A percentile compares a stretch with the other conserved stretches of the same genome.
Conservation (phyloP, 2,329 filamentous ascomycete genomes). For the Cordyceps cateniannulata region DNA sequence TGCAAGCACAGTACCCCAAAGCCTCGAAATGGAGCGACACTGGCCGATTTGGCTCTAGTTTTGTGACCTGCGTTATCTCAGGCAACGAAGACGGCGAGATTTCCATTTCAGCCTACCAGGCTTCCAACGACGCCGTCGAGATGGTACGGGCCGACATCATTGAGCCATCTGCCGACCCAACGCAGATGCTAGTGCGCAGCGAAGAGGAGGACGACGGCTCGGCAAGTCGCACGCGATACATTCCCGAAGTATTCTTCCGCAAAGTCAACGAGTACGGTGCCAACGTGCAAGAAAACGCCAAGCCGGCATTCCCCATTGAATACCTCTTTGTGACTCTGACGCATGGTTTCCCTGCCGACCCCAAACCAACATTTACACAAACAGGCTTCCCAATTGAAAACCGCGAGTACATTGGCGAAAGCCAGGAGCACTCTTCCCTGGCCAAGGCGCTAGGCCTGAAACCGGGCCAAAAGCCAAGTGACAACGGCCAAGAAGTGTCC, state of each 20-base stretch:
- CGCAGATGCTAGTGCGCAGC: conserved; percentile 87
- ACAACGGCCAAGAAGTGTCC: conserved; percentile 64
- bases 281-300: conserved; percentile 95
- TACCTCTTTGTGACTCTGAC: conserved; percentile 94
- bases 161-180: conserved; percentile 88
- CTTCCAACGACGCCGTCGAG: conserved; percentile 90
- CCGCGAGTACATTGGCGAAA: conserved; percentile 76
- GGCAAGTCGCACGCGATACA: conserved; percentile 70
- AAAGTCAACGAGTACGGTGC: conserved; percentile 93
- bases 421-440: conserved; percentile 68
- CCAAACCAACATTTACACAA: conserved; percentile 69
- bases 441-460: conserved; percentile 61
- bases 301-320: conserved; percentile 92
- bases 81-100: conserved; percentile 88
- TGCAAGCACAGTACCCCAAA: conserved; percentile 84
- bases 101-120: conserved; percentile 84
- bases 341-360: conserved; percentile 83
- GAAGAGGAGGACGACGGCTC: conserved; percentile 78
- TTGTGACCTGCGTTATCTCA: conserved; percentile 93
- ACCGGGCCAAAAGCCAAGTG: conserved; percentile 51
- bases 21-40: conserved; percentile 96
- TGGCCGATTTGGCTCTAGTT: conserved; percentile 88
- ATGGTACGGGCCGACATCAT: conserved; percentile 95
- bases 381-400: conserved; percentile 86
- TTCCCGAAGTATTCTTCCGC: conserved; percentile 95